phyloP scores from a whole-genome alignment of 2,329 filamentous ascomycete genomes.

The Hymenoscyphus albidus region DNA sequence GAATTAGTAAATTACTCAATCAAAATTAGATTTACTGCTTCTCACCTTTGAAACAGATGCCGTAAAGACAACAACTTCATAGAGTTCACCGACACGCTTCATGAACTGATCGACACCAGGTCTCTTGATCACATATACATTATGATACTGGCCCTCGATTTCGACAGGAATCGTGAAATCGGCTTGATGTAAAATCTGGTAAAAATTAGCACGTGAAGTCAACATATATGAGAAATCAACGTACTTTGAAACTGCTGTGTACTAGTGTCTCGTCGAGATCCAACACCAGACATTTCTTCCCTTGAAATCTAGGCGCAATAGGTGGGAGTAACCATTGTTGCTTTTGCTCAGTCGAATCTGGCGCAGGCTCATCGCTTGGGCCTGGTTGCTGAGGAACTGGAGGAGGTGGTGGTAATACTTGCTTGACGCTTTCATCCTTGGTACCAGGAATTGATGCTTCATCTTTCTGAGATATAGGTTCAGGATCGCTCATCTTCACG shows the following conservation, averaged over 20 bases:
- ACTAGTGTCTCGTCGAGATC: conserved; percentile 96
- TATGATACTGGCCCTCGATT: conserved; percentile 98
- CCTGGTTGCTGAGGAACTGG: conserved; percentile 23
- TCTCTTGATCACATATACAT: conserved; percentile 98
- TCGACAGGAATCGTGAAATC: conserved; percentile 99
- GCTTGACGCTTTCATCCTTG: conserved; percentile 23
- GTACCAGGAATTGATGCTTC: conserved; percentile 23
- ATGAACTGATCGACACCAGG: conserved; percentile 99
- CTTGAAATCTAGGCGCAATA: conserved; percentile 72
- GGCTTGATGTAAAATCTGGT: conserved; percentile 89
- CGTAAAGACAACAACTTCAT: conserved; percentile 98
- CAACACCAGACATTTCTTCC: conserved; percentile 89
- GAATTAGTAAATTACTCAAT: conserved; percentile 14
- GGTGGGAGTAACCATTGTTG: conserved; percentile 66
- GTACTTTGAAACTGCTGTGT: conserved; percentile 97
- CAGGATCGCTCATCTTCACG: conserved; percentile 26
- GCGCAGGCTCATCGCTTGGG: conserved; percentile 22
- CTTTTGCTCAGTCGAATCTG: conserved; percentile 31
- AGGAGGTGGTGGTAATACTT: conserved; percentile 28
- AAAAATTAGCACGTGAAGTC: conserved; percentile 2
- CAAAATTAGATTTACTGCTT: conserved; percentile 3
- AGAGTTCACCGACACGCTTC: conserved; percentile 95
- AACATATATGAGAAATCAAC: neutral
- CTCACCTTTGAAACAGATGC: conserved; percentile 94
- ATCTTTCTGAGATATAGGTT: conserved; percentile 25